Evolutionary conservation across 192 early-diverging fungal species (phyloP).

Genomic region (Kickxella alabastrina): DNA sequence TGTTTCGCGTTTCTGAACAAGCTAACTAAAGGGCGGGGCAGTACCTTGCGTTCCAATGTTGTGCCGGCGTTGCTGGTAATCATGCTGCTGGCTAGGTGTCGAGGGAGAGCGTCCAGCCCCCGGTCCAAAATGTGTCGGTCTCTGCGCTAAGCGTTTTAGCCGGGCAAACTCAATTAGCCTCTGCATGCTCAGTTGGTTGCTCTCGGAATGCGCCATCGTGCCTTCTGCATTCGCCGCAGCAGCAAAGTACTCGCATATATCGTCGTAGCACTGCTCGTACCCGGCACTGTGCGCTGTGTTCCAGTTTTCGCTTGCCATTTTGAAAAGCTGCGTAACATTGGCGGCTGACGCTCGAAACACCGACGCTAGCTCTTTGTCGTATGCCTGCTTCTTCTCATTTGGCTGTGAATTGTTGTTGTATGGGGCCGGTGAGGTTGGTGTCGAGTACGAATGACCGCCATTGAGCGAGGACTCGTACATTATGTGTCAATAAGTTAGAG

Average conservation of each 20-base stretch:
- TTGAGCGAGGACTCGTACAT: constrained; percentile 36
- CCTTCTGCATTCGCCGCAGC: constrained; percentile 14
- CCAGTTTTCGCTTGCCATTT: constrained; percentile 44
- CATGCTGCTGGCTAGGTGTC: background rate
- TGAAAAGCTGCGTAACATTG: constrained; percentile 50
- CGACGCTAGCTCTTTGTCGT: constrained; percentile 39
- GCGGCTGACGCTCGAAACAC: constrained; percentile 47
- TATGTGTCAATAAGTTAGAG: background rate
- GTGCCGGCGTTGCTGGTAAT: background rate
- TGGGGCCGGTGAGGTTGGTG: constrained; percentile 35
- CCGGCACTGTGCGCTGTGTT: constrained; percentile 41
- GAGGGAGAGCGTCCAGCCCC: background rate
- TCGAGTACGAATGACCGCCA: constrained; percentile 39
- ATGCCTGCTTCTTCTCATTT: constrained; percentile 17
- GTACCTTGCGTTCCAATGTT: constrained; percentile 6
- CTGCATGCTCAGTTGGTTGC: constrained; percentile 18
- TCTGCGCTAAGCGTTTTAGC: constrained; percentile 26
- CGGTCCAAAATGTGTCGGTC: constrained; percentile 4
- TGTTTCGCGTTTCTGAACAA: too few species aligned
- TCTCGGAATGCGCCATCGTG: background rate
- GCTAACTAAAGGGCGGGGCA: constrained; percentile 1
- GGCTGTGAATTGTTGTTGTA: constrained; percentile 12
- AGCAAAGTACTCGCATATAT: constrained; percentile 39
- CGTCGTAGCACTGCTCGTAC: constrained; percentile 49
- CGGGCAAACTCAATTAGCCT: constrained; percentile 43